phyloP scores from a whole-genome alignment of 2,329 filamentous ascomycete genomes.

The Cytospora schulzeri region DNA sequence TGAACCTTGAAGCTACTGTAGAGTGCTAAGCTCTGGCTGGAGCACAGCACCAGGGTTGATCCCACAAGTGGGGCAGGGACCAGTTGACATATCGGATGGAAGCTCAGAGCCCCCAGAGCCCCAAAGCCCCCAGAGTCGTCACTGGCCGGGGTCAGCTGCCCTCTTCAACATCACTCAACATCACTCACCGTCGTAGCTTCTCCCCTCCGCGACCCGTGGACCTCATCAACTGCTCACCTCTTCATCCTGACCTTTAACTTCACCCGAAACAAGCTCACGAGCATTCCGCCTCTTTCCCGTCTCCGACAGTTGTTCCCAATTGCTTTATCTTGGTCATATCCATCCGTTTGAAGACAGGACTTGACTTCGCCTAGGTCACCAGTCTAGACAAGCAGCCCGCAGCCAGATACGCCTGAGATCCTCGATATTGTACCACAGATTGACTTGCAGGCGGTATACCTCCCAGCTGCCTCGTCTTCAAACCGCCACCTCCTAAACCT shows the following conservation, averaged over 20 bases:
- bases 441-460: neutral
- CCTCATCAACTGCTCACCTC: neutral
- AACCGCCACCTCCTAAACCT: too few relatives aligned
- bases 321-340: neutral
- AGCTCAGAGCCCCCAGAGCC: too few relatives aligned
- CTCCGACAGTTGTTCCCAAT: neutral
- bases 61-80: too few relatives aligned
- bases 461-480: neutral
- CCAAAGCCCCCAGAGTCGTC: too few relatives aligned
- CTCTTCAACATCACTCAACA: neutral
- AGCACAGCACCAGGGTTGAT: too few relatives aligned
- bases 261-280: neutral
- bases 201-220: neutral
- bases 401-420: neutral
- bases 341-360: neutral
- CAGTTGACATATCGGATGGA: too few relatives aligned
- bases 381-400: neutral
- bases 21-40: too few relatives aligned
- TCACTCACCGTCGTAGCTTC: neutral
- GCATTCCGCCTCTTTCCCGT: neutral
- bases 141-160: neutral
- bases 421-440: neutral
- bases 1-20: neutral
- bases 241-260: neutral
- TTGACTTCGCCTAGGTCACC: neutral